Evolutionary conservation across 2,329 filamentous ascomycete species (phyloP), one percentile per base, ranked within the genome.

Genomic region (Colletotrichum lindemuthianum): DNA sequence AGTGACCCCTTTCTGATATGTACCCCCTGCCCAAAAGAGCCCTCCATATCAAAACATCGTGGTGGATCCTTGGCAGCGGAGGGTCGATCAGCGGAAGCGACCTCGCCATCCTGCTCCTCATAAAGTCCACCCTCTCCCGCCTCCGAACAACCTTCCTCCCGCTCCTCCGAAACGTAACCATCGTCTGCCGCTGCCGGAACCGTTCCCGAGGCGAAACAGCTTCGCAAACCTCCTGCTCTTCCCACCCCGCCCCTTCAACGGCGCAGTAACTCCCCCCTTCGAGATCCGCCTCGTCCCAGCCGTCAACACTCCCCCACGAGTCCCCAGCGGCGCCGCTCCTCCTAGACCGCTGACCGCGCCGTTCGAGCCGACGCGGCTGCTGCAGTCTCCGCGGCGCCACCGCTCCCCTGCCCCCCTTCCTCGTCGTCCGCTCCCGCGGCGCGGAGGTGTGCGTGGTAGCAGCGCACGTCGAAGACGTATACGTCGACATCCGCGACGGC

Each of bases 401-500:
- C 24, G 24, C 36, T 39, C 41, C 60, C 54, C 41, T 32, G 48
- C 2, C 56, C 36, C 24, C 12, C 12, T 51, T 41, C 33, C 60
- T 45, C 24, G 24, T 32, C 6, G 56, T 12, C 7, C 60, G 55
- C 32, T 60, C 60, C 33, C 39, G 55, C 7, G 37, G 11, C 5
- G 48, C 51, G 2, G 4, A 24, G 5, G 60, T 60, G 12, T 64
- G 37, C 32, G 56, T 64, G 11, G 60, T 64, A 13, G 60, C 24
- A 24, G 24, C 56, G 48, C 48, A 15, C 7, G 60, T 64, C 2
- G 56, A 60, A 6, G 60, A 64, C 4, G 60, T 49, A 11, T 54
- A 63, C 37, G 60, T 63, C 15, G 60, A 63, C 60, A 63, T 60
- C 60, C 60, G 60, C 12, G 56, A 63, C 36, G 60, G 60, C 11